phyloP scores from a whole-genome alignment of 1,139 yeast genomes.

The Fermentozyma sake region DNA sequence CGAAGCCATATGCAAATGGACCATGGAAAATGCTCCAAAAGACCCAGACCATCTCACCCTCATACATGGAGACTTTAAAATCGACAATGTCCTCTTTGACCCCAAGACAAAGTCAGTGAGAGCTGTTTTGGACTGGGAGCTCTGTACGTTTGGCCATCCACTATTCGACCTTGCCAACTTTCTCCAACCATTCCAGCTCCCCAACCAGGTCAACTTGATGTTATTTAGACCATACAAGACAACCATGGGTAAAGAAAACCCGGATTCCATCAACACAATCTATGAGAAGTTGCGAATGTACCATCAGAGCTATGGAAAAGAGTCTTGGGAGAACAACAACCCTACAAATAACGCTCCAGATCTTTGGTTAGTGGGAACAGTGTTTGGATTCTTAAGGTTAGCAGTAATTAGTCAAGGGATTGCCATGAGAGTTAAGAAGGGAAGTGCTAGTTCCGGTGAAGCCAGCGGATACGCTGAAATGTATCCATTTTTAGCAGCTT shows the following conservation, averaged over 20 bases:
- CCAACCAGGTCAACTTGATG: constrained; percentile 29
- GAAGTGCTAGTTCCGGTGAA: constrained; percentile 56
- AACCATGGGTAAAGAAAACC: constrained; percentile 33
- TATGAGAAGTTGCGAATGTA: constrained; percentile 25
- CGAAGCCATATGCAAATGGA: constrained; percentile 39
- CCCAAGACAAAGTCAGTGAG: constrained; percentile 45
- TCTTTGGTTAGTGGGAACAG: constrained; percentile 54
- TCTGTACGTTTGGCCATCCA: constrained; percentile 67
- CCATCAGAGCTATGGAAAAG: constrained; percentile 22
- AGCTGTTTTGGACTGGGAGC: constrained; percentile 67
- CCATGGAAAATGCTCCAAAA: constrained; percentile 36
- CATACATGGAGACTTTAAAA: constrained; percentile 67
- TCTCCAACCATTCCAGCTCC: constrained; percentile 53
- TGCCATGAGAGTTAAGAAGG: constrained; percentile 55
- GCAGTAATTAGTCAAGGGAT: constrained; percentile 66
- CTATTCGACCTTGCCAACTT: constrained; percentile 60
- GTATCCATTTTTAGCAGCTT: constrained; percentile 42
- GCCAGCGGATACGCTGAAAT: constrained; percentile 44
- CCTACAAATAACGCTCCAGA: constrained; percentile 36
- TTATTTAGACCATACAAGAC: constrained; percentile 28
- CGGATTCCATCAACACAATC: constrained; percentile 22
- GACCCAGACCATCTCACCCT: constrained; percentile 47
- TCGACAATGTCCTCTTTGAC: constrained; percentile 58
- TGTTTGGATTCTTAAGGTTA: constrained; percentile 55
- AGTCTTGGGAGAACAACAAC: constrained; percentile 32